A percentile compares a stretch with the other conserved stretches of the same genome.
Evolutionary conservation across 495 filamentous ascomycete genomes (phyloP).

Genomic region (Aspergillus ellipticus): DNA sequence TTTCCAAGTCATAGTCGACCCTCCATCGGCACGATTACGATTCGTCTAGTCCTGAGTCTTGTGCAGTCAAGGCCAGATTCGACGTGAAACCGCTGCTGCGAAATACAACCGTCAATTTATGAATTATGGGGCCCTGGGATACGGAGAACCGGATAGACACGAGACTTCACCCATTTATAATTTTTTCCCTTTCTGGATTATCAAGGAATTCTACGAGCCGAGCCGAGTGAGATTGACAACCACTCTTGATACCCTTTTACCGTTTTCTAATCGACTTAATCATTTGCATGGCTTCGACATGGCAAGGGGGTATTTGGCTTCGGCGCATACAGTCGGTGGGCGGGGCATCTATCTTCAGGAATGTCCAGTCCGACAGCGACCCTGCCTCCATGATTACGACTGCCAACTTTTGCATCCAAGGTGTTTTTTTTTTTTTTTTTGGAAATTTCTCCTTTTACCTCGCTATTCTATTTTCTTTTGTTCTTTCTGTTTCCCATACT

Average conservation of each 20-base stretch:
- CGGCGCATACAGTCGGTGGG: constrained; percentile 2
- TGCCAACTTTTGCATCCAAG: constrained; percentile 2
- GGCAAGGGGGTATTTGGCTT: constrained; percentile 3
- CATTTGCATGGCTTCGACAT: constrained; percentile 13
- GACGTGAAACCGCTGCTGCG: not conserved
- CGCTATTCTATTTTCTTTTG: constrained; percentile 1
- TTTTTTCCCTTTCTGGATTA: constrained; percentile 6
- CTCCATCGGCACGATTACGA: too few relatives aligned
- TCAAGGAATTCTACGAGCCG: constrained; percentile 9
- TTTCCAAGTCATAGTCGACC: not conserved
- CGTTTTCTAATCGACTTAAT: constrained; percentile 14
- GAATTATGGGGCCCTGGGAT: constrained; percentile 26
- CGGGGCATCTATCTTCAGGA: not conserved
- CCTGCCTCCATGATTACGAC: not conserved
- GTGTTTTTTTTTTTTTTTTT: constrained; percentile 11
- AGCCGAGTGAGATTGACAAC: constrained; percentile 14
- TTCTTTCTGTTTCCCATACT: not conserved
- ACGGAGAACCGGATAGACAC: constrained; percentile 26
- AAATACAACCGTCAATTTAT: constrained; percentile 16
- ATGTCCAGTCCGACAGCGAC: not conserved
- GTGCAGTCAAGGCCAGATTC: not conserved
- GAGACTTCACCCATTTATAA: constrained; percentile 13
- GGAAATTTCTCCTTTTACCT: constrained; percentile 1
- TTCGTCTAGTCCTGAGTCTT: not conserved
- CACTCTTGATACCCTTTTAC: constrained; percentile 20